These are phyloP conservation scores for Termitomyces sp. DNA, from an alignment of 768 basidiomycete species.

Conservation along the genomic window DNA sequence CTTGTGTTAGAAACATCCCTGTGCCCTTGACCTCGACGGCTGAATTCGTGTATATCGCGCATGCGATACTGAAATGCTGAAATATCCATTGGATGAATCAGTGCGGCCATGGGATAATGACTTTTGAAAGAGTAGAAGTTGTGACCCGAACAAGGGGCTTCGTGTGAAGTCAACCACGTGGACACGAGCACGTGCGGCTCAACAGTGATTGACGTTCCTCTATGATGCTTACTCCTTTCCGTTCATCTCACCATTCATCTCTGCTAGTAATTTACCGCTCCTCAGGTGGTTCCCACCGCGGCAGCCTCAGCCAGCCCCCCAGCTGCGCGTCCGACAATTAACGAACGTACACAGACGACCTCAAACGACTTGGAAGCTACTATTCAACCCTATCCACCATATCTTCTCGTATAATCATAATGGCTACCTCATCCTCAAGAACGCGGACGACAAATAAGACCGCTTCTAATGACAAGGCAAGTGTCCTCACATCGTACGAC, in stretches of 20 bases:
- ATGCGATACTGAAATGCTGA: background rate
- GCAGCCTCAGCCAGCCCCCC: background rate
- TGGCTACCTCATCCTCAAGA: background rate
- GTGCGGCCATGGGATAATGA: background rate
- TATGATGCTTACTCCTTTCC: background rate
- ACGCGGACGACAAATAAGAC: background rate
- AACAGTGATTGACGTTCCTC: background rate
- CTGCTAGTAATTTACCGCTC: slow-evolving; percentile 1
- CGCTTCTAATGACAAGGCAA: background rate
- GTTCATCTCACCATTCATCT: slow-evolving; percentile 7
- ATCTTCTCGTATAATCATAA: background rate
- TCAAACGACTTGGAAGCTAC: background rate
- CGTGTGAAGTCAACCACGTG: background rate
- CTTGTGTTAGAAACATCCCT: background rate
- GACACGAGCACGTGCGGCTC: background rate
- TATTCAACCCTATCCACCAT: background rate
- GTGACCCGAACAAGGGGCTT: too few species aligned
- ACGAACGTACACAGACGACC: background rate
- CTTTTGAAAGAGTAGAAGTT: too few species aligned
- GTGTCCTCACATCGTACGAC: background rate
- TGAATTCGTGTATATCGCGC: background rate
- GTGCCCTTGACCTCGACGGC: background rate
- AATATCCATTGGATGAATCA: background rate
- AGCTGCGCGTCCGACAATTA: background rate
- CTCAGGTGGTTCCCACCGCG: background rate